phyloP scores from a whole-genome alignment of 768 basidiomycete genomes.

The Auriculariales sp. region DNA sequence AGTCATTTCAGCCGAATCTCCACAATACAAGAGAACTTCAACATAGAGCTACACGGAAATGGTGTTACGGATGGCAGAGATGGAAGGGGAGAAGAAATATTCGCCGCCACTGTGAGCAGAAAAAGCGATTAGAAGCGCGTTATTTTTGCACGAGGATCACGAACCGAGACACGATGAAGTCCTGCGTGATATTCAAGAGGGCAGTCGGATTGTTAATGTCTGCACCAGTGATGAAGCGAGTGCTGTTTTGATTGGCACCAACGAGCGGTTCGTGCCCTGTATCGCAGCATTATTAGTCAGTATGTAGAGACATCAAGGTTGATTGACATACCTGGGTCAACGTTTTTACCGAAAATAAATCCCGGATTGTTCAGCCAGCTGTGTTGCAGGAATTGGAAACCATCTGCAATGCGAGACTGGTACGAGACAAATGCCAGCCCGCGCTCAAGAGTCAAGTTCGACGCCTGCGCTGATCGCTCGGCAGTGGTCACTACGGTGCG shows the following conservation, averaged over 20 bases:
- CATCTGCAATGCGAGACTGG: constrained; percentile 22
- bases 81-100: constrained; percentile 38
- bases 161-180: neutral
- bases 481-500: neutral
- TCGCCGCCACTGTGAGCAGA: constrained; percentile 35
- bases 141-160: too few species aligned
- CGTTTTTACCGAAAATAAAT: neutral
- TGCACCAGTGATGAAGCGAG: neutral
- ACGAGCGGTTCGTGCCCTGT: constrained; percentile 1
- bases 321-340: neutral
- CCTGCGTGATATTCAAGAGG: neutral
- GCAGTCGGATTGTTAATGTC: neutral
- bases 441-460: constrained; percentile 4
- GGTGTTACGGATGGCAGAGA: constrained; percentile 25
- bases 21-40: too few species aligned
- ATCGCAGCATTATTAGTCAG: too few species aligned
- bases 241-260: neutral
- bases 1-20: too few species aligned
- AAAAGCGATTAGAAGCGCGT: constrained; percentile 15
- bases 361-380: constrained; percentile 1
- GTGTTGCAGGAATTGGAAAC: constrained; percentile 19
- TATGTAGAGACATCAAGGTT: too few species aligned
- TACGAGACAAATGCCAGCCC: constrained; percentile 21
- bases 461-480: neutral
- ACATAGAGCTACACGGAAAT: neutral